phyloP scores from a whole-genome alignment of 352 stramenopile species.

The Plasmopara muralis region DNA sequence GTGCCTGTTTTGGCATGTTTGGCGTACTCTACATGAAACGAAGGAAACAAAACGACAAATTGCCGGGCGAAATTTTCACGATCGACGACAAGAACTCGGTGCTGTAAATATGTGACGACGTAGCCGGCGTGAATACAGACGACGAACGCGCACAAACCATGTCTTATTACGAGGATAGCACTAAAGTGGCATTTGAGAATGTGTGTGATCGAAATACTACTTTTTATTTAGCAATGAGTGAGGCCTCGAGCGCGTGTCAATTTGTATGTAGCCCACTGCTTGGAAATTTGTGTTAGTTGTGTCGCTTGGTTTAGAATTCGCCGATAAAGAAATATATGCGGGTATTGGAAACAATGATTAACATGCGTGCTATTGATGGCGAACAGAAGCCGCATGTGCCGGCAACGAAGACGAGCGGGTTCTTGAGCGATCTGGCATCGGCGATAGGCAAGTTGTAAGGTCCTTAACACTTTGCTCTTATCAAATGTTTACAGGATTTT shows the following conservation, averaged over 20 bases:
- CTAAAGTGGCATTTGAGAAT: conserved; percentile 31
- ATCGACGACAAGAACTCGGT: conserved; percentile 72
- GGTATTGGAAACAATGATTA: too few relatives aligned
- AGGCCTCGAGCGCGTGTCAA: not conserved
- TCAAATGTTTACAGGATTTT: too few relatives aligned
- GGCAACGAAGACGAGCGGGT: too few relatives aligned
- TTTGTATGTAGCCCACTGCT: too few relatives aligned
- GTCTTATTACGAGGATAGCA: conserved; percentile 38
- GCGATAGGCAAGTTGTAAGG: too few relatives aligned
- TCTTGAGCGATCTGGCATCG: too few relatives aligned
- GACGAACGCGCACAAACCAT: conserved; percentile 7
- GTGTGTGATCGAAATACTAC: conserved; percentile 30
- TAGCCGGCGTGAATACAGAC: not conserved
- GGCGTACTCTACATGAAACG: conserved; percentile 54
- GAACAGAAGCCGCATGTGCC: too few relatives aligned
- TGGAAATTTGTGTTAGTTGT: too few relatives aligned
- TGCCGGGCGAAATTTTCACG: conserved; percentile 63
- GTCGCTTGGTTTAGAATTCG: too few relatives aligned
- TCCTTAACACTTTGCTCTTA: too few relatives aligned
- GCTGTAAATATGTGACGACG: conserved; percentile 31
- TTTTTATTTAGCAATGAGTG: conserved; percentile 4
- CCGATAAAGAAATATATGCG: too few relatives aligned
- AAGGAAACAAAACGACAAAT: conserved; percentile 40
- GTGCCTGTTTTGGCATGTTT: conserved; percentile 42
- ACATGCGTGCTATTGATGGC: too few relatives aligned